Evolutionary conservation across 805 yeast species (phyloP).

Genomic region (Pichia cabralensis): DNA sequence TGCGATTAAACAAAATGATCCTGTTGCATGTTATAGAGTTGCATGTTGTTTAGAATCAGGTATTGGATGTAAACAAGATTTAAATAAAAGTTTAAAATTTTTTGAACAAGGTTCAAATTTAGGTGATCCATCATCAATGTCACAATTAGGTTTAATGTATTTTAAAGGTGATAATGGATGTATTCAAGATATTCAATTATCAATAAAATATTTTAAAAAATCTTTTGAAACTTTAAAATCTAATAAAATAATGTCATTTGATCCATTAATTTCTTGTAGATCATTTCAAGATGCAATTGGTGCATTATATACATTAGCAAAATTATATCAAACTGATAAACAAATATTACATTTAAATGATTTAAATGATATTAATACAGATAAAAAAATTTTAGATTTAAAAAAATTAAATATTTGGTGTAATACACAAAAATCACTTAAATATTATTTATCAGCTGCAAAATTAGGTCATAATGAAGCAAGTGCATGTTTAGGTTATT

Average conservation of each 20-base stretch:
- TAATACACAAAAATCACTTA: conserved; percentile 35
- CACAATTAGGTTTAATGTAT: conserved; percentile 58
- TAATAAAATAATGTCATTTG: conserved; percentile 21
- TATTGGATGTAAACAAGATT: conserved; percentile 37
- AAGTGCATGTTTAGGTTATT: conserved; percentile 61
- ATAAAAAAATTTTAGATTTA: conserved; percentile 27
- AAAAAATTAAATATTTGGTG: conserved; percentile 22
- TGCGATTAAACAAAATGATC: conserved; percentile 41
- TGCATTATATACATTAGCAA: conserved; percentile 27
- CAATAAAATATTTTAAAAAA: conserved; percentile 21
- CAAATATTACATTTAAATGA: conserved; percentile 21
- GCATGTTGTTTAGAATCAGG: conserved; percentile 68
- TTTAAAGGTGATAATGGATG: conserved; percentile 32
- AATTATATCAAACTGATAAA: conserved; percentile 27
- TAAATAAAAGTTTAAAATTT: conserved; percentile 39
- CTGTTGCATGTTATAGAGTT: conserved; percentile 55
- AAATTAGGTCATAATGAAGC: conserved; percentile 52
- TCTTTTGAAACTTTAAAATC: conserved; percentile 20
- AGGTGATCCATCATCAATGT: conserved; percentile 60
- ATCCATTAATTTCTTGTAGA: conserved; percentile 26
- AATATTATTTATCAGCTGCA: conserved; percentile 50
- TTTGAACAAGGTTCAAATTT: conserved; percentile 52
- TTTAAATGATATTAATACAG: conserved; percentile 18
- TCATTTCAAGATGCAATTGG: conserved; percentile 27
- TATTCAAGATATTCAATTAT: conserved; percentile 18